Evolutionary conservation across 768 basidiomycete genomes (phyloP).

Genomic region (Russula brevipes): DNA sequence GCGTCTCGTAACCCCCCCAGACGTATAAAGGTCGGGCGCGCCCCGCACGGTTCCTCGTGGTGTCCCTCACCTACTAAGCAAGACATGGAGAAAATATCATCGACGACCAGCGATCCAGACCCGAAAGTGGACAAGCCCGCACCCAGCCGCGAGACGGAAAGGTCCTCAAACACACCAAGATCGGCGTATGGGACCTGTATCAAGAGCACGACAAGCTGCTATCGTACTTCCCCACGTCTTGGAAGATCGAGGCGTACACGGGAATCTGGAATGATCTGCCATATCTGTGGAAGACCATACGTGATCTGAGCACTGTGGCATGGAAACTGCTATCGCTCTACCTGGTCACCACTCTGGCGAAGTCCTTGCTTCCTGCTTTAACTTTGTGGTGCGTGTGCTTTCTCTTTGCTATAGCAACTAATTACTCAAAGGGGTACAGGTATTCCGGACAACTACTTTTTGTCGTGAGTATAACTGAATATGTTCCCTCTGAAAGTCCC

Average conservation of each 20-base stretch:
- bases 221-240: slow-evolving; percentile 36
- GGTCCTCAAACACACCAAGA: slow-evolving; percentile 49
- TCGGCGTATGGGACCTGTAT: slow-evolving; percentile 78
- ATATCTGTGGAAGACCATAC: slow-evolving; percentile 58
- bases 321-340: slow-evolving; percentile 14
- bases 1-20: no score
- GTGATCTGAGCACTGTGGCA: slow-evolving; percentile 10
- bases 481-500: background rate
- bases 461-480: slow-evolving; percentile 24
- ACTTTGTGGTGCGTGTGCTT: slow-evolving; percentile 3
- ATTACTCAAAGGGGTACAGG: background rate
- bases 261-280: slow-evolving; percentile 50
- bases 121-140: background rate
- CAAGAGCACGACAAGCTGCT: slow-evolving; percentile 47
- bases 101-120: background rate
- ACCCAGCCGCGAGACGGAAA: background rate
- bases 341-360: background rate
- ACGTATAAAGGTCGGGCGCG: background rate
- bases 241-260: slow-evolving; percentile 42
- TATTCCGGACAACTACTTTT: slow-evolving; percentile 14
- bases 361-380: slow-evolving; percentile 10
- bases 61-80: background rate
- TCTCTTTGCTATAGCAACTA: background rate
- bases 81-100: background rate
- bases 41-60: background rate